Evolutionary conservation across 2,329 filamentous ascomycete genomes (phyloP).

Genomic region (Botrytis paeoniae): DNA sequence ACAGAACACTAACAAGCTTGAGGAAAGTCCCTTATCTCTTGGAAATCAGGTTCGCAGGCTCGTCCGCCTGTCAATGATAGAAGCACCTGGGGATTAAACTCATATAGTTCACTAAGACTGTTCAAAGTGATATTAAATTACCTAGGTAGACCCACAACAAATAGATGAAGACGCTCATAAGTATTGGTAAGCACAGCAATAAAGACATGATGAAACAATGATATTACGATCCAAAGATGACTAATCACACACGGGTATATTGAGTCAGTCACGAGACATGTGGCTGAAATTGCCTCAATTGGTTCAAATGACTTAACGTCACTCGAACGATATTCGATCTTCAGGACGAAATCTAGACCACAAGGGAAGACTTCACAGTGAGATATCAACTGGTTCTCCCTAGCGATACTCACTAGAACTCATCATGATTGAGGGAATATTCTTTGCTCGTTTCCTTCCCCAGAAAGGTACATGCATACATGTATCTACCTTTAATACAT

Average conservation of each 20-base stretch:
- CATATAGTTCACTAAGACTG: not conserved
- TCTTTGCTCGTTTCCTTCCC: constrained; percentile 67
- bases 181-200: not conserved
- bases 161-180: not conserved
- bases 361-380: not conserved
- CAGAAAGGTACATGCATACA: constrained; percentile 51
- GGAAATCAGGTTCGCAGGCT: not conserved
- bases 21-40: not conserved
- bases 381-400: not conserved
- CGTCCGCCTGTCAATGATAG: not conserved
- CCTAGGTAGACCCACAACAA: too few species aligned
- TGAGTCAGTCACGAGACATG: not conserved
- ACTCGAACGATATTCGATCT: not conserved
- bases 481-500: not conserved
- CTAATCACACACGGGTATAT: not conserved
- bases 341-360: not conserved
- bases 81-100: not conserved
- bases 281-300: not conserved
- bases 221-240: not conserved
- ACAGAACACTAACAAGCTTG: not conserved
- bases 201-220: not conserved
- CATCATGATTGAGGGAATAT: constrained; percentile 66
- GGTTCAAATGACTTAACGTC: not conserved
- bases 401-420: not conserved
- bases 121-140: not conserved